Evolutionary conservation across 805 yeast genomes (phyloP).

Genomic region (Barnettozyma salicaria): DNA sequence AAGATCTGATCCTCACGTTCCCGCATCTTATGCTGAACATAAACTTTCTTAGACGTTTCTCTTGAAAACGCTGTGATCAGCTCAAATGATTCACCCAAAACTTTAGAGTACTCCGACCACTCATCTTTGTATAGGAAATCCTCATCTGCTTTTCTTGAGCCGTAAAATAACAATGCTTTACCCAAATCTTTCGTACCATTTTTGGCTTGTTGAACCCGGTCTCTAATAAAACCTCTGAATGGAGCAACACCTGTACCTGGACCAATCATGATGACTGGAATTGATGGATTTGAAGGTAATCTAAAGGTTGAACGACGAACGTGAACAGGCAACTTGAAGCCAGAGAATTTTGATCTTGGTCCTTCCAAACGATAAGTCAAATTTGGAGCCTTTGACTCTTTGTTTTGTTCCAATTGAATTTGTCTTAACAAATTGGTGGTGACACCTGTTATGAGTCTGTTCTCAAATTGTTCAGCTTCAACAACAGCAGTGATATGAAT

Average conservation of each 20-base stretch:
- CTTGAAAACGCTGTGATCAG: slow-evolving; percentile 85
- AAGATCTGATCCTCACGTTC: slow-evolving; percentile 42
- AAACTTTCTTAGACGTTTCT: slow-evolving; percentile 55
- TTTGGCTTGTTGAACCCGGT: slow-evolving; percentile 56
- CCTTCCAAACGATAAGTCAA: slow-evolving; percentile 73
- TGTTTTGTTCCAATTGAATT: slow-evolving; percentile 55
- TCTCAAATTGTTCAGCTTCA: slow-evolving; percentile 39
- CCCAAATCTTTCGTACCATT: slow-evolving; percentile 54
- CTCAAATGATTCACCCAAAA: slow-evolving; percentile 52
- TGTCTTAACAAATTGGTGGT: slow-evolving; percentile 82
- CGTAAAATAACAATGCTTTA: slow-evolving; percentile 71
- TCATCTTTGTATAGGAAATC: slow-evolving; percentile 86
- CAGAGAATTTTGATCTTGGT: slow-evolving; percentile 53
- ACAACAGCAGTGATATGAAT: slow-evolving; percentile 90
- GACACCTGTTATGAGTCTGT: slow-evolving; percentile 55
- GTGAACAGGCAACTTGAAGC: slow-evolving; percentile 74
- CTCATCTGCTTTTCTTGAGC: slow-evolving; percentile 73
- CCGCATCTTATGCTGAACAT: slow-evolving; percentile 76
- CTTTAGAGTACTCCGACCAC: slow-evolving; percentile 71
- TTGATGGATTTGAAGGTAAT: slow-evolving; percentile 76
- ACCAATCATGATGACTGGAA: slow-evolving; percentile 88
- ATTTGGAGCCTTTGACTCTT: slow-evolving; percentile 35
- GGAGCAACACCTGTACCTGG: slow-evolving; percentile 99
- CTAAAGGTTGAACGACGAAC: slow-evolving; percentile 93
- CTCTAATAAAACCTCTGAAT: slow-evolving; percentile 90